Conservation (phyloP, 1,139 yeast species). For the Fermentozyma sake region DNA sequence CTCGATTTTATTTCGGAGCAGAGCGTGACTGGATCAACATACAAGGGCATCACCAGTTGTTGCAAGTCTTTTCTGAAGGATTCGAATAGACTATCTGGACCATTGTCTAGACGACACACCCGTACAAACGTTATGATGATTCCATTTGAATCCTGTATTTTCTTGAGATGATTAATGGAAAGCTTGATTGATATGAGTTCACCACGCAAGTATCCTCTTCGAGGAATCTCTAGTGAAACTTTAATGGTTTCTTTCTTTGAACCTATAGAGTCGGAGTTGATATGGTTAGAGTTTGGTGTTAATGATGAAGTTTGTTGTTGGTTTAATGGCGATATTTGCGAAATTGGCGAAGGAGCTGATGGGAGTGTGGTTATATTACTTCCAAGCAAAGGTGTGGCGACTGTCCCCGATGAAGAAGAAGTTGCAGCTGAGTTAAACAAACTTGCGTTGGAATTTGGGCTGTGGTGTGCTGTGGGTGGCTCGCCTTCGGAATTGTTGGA, state of each 20-base stretch:
- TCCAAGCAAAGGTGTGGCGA: slow-evolving; percentile 1
- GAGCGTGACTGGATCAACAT: slow-evolving; percentile 64
- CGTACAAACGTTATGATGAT: slow-evolving; percentile 76
- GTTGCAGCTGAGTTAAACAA: slow-evolving; percentile 1
- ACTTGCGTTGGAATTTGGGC: too few relatives aligned
- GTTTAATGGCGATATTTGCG: not conserved
- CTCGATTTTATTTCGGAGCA: slow-evolving; percentile 57
- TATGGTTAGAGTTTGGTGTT: slow-evolving; percentile 10
- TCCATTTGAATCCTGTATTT: slow-evolving; percentile 69
- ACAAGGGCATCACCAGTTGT: slow-evolving; percentile 75
- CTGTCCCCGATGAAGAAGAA: slow-evolving; percentile 1
- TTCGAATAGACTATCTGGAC: slow-evolving; percentile 61
- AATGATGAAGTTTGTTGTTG: not conserved
- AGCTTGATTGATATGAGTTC: slow-evolving; percentile 73
- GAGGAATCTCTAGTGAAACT: slow-evolving; percentile 56
- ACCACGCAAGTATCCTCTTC: slow-evolving; percentile 73
- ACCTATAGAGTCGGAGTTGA: too few relatives aligned
- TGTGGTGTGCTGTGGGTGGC: too few relatives aligned
- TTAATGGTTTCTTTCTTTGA: slow-evolving; percentile 46
- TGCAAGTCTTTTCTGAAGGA: slow-evolving; percentile 81
- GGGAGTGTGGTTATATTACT: slow-evolving; percentile 2
- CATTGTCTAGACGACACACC: slow-evolving; percentile 71
- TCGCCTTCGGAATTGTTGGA: slow-evolving; percentile 31
- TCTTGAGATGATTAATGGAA: slow-evolving; percentile 62
- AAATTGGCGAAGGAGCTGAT: slow-evolving; percentile 7